These are phyloP conservation scores for Tephrocybe sp. DNA, from an alignment of 768 basidiomycete species.

Conservation along the genomic window DNA sequence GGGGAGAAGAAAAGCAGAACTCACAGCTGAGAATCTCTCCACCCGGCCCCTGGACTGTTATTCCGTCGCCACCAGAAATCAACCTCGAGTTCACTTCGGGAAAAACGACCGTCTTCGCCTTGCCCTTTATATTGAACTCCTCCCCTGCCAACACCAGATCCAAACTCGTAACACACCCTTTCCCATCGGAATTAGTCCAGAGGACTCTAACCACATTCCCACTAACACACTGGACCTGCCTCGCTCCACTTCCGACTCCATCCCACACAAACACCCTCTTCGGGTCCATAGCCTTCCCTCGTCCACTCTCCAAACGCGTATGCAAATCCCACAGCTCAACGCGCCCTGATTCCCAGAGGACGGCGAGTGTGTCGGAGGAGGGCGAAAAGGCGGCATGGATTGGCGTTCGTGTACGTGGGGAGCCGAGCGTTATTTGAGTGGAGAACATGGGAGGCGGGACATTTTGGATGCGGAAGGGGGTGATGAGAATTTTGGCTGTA, in stretches of 20 bases:
- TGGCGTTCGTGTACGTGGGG: constrained; percentile 49
- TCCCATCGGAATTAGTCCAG: constrained; percentile 33
- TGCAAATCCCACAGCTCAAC: constrained; percentile 71
- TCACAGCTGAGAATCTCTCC: constrained; percentile 53
- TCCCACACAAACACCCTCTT: constrained; percentile 30
- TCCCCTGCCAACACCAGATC: too few species aligned
- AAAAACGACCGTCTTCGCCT: constrained; percentile 24
- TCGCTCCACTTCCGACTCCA: constrained; percentile 23
- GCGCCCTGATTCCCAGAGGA: constrained; percentile 70
- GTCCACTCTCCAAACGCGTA: constrained; percentile 59
- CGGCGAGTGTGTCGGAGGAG: constrained; percentile 54
- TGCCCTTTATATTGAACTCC: constrained; percentile 5
- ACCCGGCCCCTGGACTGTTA: constrained; percentile 42
- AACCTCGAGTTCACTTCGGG: constrained; percentile 49
- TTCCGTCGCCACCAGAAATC: constrained; percentile 27
- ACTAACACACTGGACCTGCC: constrained; percentile 30
- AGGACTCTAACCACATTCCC: constrained; percentile 34
- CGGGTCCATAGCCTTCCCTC: constrained; percentile 62
- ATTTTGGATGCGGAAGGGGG: constrained; percentile 92
- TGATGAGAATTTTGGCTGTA: constrained; percentile 74
- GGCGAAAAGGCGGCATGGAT: constrained; percentile 66
- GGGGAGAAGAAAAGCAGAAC: constrained; percentile 12
- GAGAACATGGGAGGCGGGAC: constrained; percentile 99
- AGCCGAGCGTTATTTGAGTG: constrained; percentile 36
- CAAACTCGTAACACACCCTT: constrained; percentile 32